Conservation (phyloP, 1,139 yeast species). For the Diutina scorzettiae region DNA sequence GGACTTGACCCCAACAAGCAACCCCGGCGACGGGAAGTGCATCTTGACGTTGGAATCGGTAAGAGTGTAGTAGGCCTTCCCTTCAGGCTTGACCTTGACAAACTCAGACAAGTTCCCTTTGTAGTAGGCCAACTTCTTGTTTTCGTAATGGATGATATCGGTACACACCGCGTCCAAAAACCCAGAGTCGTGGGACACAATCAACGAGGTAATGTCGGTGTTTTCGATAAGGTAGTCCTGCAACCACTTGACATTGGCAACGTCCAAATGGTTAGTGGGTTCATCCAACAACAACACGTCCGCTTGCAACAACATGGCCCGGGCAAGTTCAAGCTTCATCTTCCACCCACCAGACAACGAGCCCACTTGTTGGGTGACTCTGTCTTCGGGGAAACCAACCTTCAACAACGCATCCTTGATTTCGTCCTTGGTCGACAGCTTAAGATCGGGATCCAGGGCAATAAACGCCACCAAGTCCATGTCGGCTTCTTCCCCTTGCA, state of each 20-base stretch:
- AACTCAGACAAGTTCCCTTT: slow-evolving; percentile 92
- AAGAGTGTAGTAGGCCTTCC: slow-evolving; percentile 91
- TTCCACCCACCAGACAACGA: slow-evolving; percentile 98
- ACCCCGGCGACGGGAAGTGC: slow-evolving; percentile 99
- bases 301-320: slow-evolving; percentile 97
- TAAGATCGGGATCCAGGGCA: slow-evolving; percentile 80
- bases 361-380: slow-evolving; percentile 84
- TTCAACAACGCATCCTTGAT: slow-evolving; percentile 64
- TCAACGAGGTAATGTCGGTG: slow-evolving; percentile 81
- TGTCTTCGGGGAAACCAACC: slow-evolving; percentile 87
- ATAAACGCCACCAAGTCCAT: slow-evolving; percentile 81
- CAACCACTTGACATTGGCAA: slow-evolving; percentile 85
- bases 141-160: slow-evolving; percentile 92
- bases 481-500: slow-evolving; percentile 92
- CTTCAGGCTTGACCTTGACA: slow-evolving; percentile 89
- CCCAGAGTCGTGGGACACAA: slow-evolving; percentile 96
- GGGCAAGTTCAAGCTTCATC: slow-evolving; percentile 94
- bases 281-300: slow-evolving; percentile 91
- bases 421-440: slow-evolving; percentile 48
- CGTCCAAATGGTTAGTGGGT: slow-evolving; percentile 98
- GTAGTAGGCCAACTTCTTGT: slow-evolving; percentile 87
- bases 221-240: slow-evolving; percentile 74
- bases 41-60: slow-evolving; percentile 88
- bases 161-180: slow-evolving; percentile 94
- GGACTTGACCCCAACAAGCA: slow-evolving; percentile 90